These are phyloP conservation scores for Colletotrichum tropicicola DNA, from an alignment of 2,329 filamentous ascomycete species.

Conservation along the genomic window DNA sequence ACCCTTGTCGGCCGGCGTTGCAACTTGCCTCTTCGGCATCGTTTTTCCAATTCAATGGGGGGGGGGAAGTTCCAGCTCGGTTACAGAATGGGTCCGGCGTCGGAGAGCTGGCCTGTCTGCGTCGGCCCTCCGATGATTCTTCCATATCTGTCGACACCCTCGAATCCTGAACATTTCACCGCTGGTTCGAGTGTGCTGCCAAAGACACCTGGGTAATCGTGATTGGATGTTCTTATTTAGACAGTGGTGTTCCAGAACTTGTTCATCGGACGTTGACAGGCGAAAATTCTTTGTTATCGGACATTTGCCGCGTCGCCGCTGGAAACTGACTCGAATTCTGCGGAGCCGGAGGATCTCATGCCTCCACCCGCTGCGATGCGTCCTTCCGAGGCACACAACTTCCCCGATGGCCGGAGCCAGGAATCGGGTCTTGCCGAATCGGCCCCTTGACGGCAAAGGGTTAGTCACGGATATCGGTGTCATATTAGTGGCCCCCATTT, in stretches of 20 bases:
- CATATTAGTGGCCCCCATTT: conserved; percentile 1
- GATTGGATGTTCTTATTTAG: not conserved
- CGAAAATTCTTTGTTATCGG: not conserved
- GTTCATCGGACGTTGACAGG: not conserved
- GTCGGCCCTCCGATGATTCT: not conserved
- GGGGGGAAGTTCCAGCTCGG: not conserved
- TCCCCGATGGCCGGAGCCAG: conserved; percentile 20
- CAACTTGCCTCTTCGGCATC: not conserved
- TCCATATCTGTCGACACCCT: not conserved
- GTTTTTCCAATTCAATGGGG: not conserved
- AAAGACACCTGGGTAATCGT: not conserved
- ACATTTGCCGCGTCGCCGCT: not conserved
- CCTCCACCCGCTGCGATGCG: not conserved
- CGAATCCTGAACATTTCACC: not conserved
- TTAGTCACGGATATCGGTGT: conserved; percentile 12
- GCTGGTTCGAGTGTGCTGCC: not conserved
- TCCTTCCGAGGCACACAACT: not conserved
- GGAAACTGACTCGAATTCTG: conserved; percentile 2
- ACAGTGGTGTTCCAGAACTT: not conserved
- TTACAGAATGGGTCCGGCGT: conserved; percentile 17
- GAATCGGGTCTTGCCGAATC: conserved; percentile 12
- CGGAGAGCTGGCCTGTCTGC: not conserved
- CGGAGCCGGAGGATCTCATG: conserved; percentile 8
- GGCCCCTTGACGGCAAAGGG: conserved; percentile 1
- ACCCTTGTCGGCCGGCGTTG: not conserved